Evolutionary conservation across 2,329 filamentous ascomycete genomes (phyloP).

Genomic region (Nannizzia gypsea): DNA sequence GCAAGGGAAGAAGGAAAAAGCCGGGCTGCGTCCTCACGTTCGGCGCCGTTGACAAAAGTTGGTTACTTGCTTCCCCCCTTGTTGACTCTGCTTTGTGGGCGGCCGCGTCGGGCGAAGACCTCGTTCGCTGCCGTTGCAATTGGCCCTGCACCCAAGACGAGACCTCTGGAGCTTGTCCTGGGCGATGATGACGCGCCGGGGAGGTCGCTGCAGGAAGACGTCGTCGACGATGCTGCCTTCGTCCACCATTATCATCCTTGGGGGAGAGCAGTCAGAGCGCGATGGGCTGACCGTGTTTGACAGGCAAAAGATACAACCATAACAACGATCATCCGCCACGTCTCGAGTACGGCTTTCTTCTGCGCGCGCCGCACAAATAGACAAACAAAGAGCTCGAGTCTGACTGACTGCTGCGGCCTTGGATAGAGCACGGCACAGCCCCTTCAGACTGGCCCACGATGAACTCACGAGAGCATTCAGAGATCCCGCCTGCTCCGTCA

Average conservation of each 20-base stretch:
- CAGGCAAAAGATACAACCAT: background rate
- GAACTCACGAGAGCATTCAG: constrained; percentile 33
- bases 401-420: background rate
- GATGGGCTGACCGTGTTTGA: background rate
- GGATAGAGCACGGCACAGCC: background rate
- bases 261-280: background rate
- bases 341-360: background rate
- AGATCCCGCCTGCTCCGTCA: constrained; percentile 34
- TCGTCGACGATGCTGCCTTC: background rate
- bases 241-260: background rate
- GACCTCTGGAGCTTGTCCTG: background rate
- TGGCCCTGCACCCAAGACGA: background rate
- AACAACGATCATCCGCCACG: background rate
- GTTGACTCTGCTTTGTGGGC: background rate
- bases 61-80: constrained; percentile 1
- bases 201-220: background rate
- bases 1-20: background rate
- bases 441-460: constrained; percentile 18
- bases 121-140: background rate
- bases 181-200: background rate
- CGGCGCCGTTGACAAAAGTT: constrained; percentile 1
- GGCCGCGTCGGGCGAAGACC: background rate
- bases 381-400: background rate
- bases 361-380: background rate
- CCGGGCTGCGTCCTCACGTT: background rate